Base-by-base conservation (phyloP, 2,329 filamentous ascomycete species). In the Lecanicillium sp. region DNA sequence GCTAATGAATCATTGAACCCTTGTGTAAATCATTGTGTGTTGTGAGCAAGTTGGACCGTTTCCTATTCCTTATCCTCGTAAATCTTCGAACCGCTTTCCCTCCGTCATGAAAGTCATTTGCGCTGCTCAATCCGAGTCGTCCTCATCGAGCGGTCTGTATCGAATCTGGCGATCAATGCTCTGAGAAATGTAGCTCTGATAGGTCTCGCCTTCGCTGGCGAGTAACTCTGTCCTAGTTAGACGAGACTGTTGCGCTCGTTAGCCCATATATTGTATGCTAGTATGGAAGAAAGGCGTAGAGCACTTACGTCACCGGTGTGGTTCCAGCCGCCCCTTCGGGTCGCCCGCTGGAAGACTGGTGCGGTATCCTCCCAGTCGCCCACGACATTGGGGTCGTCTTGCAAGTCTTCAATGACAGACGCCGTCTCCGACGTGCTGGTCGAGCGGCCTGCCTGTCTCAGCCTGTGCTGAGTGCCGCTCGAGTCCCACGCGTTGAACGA, bases 401-500 rank as follows among this genome's bases (percentile, higher is more conserved):
- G 22, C 22, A 25, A 25, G 7, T 25, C 22, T 6, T 25, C 22
- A 6, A 11, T 11, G 7, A 25, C 6, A 25, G 22, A 25, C 22
- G 22, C 22, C 22, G 22, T 25, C 7, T 25, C 22, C 6, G n/a
- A n/a, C n/a, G 22, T 25, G 22, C 11, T 11, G 11, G 22, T 25
- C 22, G 6, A 6, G 22, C 7, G 22, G 7, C 22, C 11, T 6
- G 22, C 11, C 11, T 6, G 22, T 11, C 11, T 25, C 11, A 25
- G 37, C 11, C 25, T 28, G 17, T 33, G 17, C n/a, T 31, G 4
- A 14, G 28, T 8, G 18, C 39, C 39, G n/a, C 20, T 14, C 2
- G 34, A 20, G 9, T 25, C 39, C 39, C 39, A 41, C 15, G 39
- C 39, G 14, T 41, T 41, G 22, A 29, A 41, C 11, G 27, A 25